Percentiles rank a stretch among this genome's conserved stretches.
These are phyloP conservation scores for Paxillus ammoniavirescens DNA, from an alignment of 768 basidiomycete species.

Conservation along the genomic window DNA sequence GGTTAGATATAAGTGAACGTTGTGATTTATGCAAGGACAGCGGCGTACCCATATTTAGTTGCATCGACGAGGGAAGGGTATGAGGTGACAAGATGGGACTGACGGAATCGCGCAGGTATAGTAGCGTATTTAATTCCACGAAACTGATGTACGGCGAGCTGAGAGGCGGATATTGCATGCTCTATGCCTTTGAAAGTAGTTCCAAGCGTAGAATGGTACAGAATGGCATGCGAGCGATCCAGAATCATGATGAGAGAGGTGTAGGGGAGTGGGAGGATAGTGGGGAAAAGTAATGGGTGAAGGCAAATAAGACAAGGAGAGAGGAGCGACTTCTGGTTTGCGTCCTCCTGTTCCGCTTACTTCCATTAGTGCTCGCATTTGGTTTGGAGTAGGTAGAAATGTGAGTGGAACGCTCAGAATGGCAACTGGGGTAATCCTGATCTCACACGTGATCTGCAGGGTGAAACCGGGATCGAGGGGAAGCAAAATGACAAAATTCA, in stretches of 20 bases:
- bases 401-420: slow-evolving; percentile 16
- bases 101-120: slow-evolving; percentile 73
- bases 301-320: background rate
- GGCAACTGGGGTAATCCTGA: slow-evolving; percentile 16
- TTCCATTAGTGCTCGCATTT: slow-evolving; percentile 23
- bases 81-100: slow-evolving; percentile 58
- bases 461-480: slow-evolving; percentile 6
- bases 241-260: slow-evolving; percentile 26
- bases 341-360: slow-evolving; percentile 10
- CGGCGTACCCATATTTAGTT: slow-evolving; percentile 60
- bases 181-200: slow-evolving; percentile 67
- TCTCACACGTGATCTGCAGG: slow-evolving; percentile 26
- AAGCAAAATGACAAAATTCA: background rate
- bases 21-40: slow-evolving; percentile 7
- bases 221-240: slow-evolving; percentile 24
- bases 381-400: slow-evolving; percentile 17
- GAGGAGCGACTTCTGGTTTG: slow-evolving; percentile 11
- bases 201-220: slow-evolving; percentile 54
- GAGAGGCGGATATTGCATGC: slow-evolving; percentile 57
- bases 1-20: slow-evolving; percentile 2
- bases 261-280: background rate
- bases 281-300: background rate
- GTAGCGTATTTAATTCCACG: slow-evolving; percentile 77
- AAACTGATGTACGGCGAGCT: slow-evolving; percentile 63
- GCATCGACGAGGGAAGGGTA: slow-evolving; percentile 63